phyloP scores from a whole-genome alignment of 306 rosid genomes.

The Delonix regia region DNA sequence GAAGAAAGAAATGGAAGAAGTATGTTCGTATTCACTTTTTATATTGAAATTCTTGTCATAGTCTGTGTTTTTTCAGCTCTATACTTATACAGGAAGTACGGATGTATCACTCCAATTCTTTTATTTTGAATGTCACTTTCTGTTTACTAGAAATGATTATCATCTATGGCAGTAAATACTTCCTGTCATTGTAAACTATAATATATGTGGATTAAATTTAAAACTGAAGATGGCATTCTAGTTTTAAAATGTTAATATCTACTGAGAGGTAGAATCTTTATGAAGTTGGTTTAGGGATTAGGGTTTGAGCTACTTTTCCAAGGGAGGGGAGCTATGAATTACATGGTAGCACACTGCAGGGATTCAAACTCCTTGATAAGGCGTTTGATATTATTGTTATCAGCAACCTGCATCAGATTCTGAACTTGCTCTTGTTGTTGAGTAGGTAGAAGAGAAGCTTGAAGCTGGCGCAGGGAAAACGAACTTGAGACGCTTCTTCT shows the following conservation, averaged over 20 bases:
- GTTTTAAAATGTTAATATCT: too few relatives aligned
- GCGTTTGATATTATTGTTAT: neutral
- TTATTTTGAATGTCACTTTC: slow-evolving; percentile 16
- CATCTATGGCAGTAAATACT: neutral
- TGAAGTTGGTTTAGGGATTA: too few relatives aligned
- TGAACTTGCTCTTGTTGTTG: neutral
- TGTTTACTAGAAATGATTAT: neutral
- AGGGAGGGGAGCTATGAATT: neutral
- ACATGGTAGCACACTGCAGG: neutral
- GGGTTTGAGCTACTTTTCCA: too few relatives aligned
- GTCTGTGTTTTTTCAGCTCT: neutral
- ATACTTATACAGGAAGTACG: neutral
- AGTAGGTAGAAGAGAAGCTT: slow-evolving; percentile 1
- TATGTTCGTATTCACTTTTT: neutral
- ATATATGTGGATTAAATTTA: neutral
- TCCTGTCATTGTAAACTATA: neutral
- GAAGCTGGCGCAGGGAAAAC: neutral
- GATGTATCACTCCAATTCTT: neutral
- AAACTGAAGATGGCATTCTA: neutral
- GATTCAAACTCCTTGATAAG: neutral
- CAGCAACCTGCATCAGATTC: neutral
- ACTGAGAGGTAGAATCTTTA: neutral
- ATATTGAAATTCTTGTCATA: neutral
- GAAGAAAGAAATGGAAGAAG: neutral
- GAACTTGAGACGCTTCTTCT: neutral